phyloP scores from a whole-genome alignment of 2,329 filamentous ascomycete species.

The Paecilomyces sp. region DNA sequence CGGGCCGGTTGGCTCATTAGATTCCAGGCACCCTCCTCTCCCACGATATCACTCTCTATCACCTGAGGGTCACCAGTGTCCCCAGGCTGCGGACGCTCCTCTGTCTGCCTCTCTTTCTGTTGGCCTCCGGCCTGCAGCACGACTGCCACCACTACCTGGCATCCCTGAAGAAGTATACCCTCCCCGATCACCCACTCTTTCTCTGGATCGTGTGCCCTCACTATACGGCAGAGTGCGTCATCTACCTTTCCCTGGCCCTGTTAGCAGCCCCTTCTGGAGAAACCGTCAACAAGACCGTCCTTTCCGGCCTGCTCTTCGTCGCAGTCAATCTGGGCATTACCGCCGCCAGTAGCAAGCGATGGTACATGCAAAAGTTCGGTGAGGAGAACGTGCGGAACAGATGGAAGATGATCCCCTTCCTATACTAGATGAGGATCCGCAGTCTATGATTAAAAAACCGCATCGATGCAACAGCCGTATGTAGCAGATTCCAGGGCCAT shows the following conservation, averaged over 20 bases:
- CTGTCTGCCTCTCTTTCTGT: slow-evolving; percentile 57
- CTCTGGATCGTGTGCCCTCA: slow-evolving; percentile 71
- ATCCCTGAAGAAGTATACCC: slow-evolving; percentile 69
- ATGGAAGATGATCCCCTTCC: slow-evolving; percentile 67
- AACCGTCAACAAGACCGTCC: slow-evolving; percentile 64
- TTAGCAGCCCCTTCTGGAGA: slow-evolving; percentile 62
- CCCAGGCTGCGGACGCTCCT: slow-evolving; percentile 47
- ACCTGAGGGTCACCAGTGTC: slow-evolving; percentile 30
- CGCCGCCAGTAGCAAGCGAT: slow-evolving; percentile 67
- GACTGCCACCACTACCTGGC: slow-evolving; percentile 64
- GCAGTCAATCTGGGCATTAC: slow-evolving; percentile 73
- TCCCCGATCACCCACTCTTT: slow-evolving; percentile 70
- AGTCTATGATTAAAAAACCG: background rate
- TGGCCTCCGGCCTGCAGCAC: slow-evolving; percentile 68
- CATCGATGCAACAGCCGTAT: background rate
- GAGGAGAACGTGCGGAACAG: slow-evolving; percentile 52
- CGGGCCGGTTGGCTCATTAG: background rate
- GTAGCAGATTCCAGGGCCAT: background rate
- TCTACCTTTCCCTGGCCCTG: slow-evolving; percentile 74
- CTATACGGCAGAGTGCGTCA: slow-evolving; percentile 79
- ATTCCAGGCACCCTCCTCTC: slow-evolving; percentile 24
- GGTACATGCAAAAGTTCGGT: slow-evolving; percentile 74
- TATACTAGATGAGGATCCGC: slow-evolving; percentile 20
- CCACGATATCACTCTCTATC: slow-evolving; percentile 22
- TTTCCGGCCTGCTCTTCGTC: slow-evolving; percentile 66